These are phyloP conservation scores for Saccharomycopsis javanensis DNA, from an alignment of 805 yeast species.

Conservation along the genomic window DNA sequence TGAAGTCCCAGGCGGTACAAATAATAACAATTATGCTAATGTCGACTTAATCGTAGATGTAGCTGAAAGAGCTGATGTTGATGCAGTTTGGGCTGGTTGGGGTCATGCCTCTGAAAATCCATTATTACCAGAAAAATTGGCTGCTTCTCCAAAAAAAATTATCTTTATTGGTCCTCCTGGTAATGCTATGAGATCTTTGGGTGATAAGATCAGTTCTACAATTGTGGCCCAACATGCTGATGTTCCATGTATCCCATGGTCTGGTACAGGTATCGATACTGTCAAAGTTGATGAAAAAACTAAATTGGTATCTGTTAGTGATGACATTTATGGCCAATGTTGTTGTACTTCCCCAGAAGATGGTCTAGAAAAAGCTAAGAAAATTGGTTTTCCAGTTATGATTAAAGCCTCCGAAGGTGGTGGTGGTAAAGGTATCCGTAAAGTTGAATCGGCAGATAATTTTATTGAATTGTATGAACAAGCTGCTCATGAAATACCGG, in stretches of 20 bases:
- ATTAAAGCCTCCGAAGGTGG: constrained; percentile 99
- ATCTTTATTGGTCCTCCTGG: constrained; percentile 99
- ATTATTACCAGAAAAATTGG: constrained; percentile 80
- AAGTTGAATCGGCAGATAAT: constrained; percentile 77
- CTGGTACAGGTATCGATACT: constrained; percentile 91
- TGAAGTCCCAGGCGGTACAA: constrained; percentile 98
- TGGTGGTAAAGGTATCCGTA: constrained; percentile 99
- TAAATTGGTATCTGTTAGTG: constrained; percentile 82
- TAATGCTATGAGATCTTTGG: constrained; percentile 97
- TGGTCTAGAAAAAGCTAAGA: constrained; percentile 74
- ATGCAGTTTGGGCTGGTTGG: constrained; percentile 99
- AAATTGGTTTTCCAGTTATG: constrained; percentile 97
- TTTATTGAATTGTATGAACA: constrained; percentile 73
- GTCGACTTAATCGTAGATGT: constrained; percentile 94
- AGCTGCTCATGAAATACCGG: constrained; percentile 96
- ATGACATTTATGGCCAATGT: constrained; percentile 75
- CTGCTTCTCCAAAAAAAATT: constrained; percentile 83
- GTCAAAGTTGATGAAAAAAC: constrained; percentile 61
- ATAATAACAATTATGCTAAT: constrained; percentile 96
- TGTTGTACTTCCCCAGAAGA: constrained; percentile 82
- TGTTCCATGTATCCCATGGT: constrained; percentile 99
- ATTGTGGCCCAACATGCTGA: constrained; percentile 98
- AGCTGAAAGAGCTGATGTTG: constrained; percentile 93
- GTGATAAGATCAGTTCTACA: constrained; percentile 96
- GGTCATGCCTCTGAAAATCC: constrained; percentile 99